Percentiles rank a stretch among this genome's conserved stretches.
Conservation (phyloP, 306 rosid genomes). For the Arachis stenosperma region DNA sequence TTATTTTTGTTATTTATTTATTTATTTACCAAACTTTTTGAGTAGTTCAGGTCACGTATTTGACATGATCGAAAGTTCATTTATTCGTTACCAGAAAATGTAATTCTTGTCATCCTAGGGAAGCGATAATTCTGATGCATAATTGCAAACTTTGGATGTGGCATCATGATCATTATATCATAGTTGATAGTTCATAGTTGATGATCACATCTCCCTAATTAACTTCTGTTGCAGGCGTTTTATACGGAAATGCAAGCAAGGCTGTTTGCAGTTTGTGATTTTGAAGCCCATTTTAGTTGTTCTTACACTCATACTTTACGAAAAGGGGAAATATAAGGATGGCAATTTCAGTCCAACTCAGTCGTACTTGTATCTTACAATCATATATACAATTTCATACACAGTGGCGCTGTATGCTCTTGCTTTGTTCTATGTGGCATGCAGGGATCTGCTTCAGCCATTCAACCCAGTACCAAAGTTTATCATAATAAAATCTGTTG, state of each 20-base stretch:
- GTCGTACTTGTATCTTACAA: constrained; percentile 84
- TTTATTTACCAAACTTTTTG: too few species aligned
- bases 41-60: not conserved
- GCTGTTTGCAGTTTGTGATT: constrained; percentile 89
- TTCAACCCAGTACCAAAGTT: constrained; percentile 94
- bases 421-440: constrained; percentile 84
- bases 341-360: constrained; percentile 89
- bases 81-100: not conserved
- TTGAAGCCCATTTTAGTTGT: constrained; percentile 84
- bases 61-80: not conserved
- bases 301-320: constrained; percentile 74
- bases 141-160: not conserved
- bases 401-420: constrained; percentile 87
- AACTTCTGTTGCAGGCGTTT: constrained; percentile 72
- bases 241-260: constrained; percentile 92
- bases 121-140: constrained; percentile 1
- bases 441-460: constrained; percentile 89
- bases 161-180: constrained; percentile 22
- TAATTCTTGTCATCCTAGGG: constrained; percentile 17
- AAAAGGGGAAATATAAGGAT: constrained; percentile 82
- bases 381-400: constrained; percentile 81
- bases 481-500: constrained; percentile 85
- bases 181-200: constrained; percentile 33
- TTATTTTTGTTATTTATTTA: not conserved
- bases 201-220: constrained; percentile 32